phyloP scores from a whole-genome alignment of 2,329 filamentous ascomycete species.

The Samsoniella hepiali region DNA sequence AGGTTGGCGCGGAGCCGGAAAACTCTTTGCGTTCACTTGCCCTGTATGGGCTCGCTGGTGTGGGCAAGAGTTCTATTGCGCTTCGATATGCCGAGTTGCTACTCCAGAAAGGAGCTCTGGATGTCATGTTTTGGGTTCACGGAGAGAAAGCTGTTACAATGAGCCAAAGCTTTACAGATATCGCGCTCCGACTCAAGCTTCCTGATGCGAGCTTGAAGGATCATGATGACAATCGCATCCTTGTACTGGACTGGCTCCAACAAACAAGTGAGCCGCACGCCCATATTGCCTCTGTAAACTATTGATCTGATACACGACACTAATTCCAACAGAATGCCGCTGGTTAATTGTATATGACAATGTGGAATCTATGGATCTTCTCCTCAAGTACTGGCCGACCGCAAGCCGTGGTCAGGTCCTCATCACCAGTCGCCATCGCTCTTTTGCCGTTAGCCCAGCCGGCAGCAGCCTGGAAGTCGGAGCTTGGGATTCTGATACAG shows the following conservation, averaged over 20 bases:
- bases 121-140: constrained; percentile 18
- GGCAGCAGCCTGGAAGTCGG: constrained; percentile 12
- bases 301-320: no score
- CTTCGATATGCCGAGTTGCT: constrained; percentile 13
- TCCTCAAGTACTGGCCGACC: constrained; percentile 17
- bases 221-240: constrained; percentile 17
- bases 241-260: constrained; percentile 20
- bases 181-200: constrained; percentile 19
- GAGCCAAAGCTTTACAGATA: constrained; percentile 21
- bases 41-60: constrained; percentile 19
- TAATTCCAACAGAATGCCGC: no score
- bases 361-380: constrained; percentile 16
- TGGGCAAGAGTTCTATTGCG: constrained; percentile 21
- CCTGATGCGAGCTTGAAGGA: not conserved
- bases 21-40: constrained; percentile 14
- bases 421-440: constrained; percentile 20
- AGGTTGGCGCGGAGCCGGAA: no score
- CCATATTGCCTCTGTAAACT: not conserved
- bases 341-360: constrained; percentile 21
- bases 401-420: constrained; percentile 12
- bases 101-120: not conserved
- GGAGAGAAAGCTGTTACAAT: constrained; percentile 15
- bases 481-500: constrained; percentile 16
- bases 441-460: constrained; percentile 12
- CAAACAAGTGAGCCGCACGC: constrained; percentile 8